These are phyloP conservation scores for Haematococcus lacustris DNA, from an alignment of 139 green algal species.

Conservation along the genomic window DNA sequence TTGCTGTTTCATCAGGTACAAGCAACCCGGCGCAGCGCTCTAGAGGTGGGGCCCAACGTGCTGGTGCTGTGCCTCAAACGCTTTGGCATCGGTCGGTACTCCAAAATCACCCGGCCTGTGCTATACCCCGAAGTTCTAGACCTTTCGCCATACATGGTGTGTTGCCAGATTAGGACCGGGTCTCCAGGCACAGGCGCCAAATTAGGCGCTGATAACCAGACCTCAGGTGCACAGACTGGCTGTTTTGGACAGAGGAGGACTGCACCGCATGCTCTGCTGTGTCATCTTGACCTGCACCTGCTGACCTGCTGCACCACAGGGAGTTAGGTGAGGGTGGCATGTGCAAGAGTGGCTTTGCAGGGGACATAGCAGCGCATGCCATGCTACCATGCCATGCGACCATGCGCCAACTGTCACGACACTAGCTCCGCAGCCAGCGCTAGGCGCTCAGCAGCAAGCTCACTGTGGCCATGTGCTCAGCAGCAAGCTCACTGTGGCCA, in stretches of 20 bases:
- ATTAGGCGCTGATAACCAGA: too few relatives aligned
- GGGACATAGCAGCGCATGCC: too few relatives aligned
- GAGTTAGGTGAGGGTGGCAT: too few relatives aligned
- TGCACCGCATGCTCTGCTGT: too few relatives aligned
- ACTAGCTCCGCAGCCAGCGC: slow-evolving; percentile 7
- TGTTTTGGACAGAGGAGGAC: too few relatives aligned
- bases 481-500: too few relatives aligned
- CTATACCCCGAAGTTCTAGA: slow-evolving; percentile 30
- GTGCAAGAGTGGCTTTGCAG: slow-evolving; percentile 61
- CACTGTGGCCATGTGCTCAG: background rate
- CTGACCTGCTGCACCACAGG: slow-evolving; percentile 60
- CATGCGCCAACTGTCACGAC: too few relatives aligned
- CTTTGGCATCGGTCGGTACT: slow-evolving; percentile 24
- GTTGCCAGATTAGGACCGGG: background rate
- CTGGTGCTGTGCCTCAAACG: slow-evolving; percentile 48
- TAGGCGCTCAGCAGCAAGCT: slow-evolving; percentile 22
- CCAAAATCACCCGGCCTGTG: slow-evolving; percentile 31
- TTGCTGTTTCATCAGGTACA: background rate
- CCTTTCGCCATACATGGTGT: slow-evolving; percentile 34
- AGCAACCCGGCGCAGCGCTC: slow-evolving; percentile 11
- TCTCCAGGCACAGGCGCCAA: too few relatives aligned
- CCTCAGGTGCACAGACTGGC: too few relatives aligned
- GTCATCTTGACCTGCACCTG: too few relatives aligned
- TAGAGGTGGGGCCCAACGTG: slow-evolving; percentile 53
- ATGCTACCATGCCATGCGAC: too few relatives aligned